These are phyloP conservation scores for Setaria italica DNA, from an alignment of 202 grass and related monocot species.

Conservation along the genomic window DNA sequence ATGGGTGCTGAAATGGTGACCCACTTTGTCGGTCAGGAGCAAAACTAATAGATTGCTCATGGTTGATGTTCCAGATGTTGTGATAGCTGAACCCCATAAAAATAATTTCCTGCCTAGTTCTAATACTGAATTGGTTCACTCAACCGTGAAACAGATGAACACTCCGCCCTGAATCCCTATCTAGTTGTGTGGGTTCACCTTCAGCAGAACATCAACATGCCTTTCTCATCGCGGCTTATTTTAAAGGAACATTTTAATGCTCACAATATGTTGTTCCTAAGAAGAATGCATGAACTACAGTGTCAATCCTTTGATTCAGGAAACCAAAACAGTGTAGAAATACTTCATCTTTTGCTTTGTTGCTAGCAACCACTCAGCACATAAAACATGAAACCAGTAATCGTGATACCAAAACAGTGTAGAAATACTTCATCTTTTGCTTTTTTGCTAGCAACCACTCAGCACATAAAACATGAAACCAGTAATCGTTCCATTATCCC, in stretches of 20 bases:
- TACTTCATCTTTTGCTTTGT: neutral
- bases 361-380: neutral
- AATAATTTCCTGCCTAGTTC: neutral
- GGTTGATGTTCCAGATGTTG: constrained; percentile 5
- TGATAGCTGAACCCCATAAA: neutral
- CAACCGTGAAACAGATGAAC: neutral
- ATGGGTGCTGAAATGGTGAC: neutral
- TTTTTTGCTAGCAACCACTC: neutral
- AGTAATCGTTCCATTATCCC: neutral
- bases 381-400: neutral
- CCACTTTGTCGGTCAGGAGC: neutral
- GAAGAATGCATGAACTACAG: neutral
- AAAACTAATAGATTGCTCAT: neutral
- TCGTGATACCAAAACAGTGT: neutral
- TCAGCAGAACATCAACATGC: neutral
- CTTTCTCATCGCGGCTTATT: neutral
- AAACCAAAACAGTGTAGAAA: neutral
- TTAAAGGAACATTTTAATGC: neutral
- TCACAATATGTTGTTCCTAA: neutral
- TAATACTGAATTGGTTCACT: neutral
- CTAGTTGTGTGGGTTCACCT: neutral
- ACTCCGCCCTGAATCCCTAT: no score
- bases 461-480: neutral
- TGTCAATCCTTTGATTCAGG: neutral
- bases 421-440: neutral